Conservation (phyloP, 1,139 yeast species). For the Yamadazyma dendronema region DNA sequence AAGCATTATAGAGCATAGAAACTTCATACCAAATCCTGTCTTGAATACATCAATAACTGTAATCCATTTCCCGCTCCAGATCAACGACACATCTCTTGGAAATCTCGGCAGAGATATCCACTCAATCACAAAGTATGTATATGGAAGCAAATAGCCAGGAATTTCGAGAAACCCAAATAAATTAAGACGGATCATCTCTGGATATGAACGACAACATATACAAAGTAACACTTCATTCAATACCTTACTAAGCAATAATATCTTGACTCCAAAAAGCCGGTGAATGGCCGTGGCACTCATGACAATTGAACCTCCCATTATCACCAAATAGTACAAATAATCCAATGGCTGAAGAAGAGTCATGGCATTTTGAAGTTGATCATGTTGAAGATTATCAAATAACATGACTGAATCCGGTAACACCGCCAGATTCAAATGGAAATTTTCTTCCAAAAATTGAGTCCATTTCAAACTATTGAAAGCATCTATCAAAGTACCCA, state of each 20-base stretch:
- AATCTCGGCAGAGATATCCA: constrained; percentile 10
- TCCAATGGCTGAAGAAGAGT: constrained; percentile 21
- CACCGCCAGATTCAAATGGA: constrained; percentile 12
- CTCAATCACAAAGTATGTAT: constrained; percentile 20
- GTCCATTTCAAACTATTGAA: constrained; percentile 15
- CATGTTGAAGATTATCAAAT: constrained; percentile 19
- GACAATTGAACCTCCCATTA: constrained; percentile 26
- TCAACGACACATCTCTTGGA: neutral
- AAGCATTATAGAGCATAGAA: constrained; percentile 18
- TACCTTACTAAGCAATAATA: constrained; percentile 19
- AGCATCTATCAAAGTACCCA: constrained; percentile 9
- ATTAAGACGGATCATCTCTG: constrained; percentile 21
- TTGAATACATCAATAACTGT: constrained; percentile 5
- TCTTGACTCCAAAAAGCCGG: constrained; percentile 3
- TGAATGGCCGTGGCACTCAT: constrained; percentile 4
- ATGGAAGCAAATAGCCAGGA: constrained; percentile 27
- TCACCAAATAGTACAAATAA: constrained; percentile 28
- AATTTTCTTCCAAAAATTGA: constrained; percentile 21
- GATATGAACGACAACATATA: constrained; percentile 29
- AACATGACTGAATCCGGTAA: constrained; percentile 18
- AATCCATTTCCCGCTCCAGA: neutral
- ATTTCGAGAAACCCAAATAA: constrained; percentile 27
- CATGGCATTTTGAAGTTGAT: constrained; percentile 15
- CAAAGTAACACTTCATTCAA: constrained; percentile 28
- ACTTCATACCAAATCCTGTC: constrained; percentile 18